These are phyloP conservation scores for Heracleum sosnowskyi DNA, from an alignment of 129 eudicot genomes.

Conservation along the genomic window DNA sequence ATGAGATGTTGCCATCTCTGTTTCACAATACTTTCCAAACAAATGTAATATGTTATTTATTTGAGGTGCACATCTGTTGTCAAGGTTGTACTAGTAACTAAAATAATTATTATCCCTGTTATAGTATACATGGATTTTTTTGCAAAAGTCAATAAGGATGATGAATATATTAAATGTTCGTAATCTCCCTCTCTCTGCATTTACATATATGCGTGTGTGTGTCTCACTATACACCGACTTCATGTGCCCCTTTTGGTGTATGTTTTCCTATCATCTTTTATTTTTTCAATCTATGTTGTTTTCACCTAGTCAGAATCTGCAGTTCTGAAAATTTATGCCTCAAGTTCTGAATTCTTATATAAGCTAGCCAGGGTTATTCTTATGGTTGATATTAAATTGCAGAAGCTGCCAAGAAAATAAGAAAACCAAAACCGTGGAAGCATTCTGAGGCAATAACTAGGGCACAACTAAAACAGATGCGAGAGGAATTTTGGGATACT, in stretches of 20 bases:
- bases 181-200: neutral
- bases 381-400: slow-evolving; percentile 8
- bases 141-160: neutral
- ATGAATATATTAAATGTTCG: neutral
- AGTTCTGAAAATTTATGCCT: neutral
- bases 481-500: slow-evolving; percentile 91
- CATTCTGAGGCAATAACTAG: slow-evolving; percentile 68
- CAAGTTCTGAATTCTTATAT: neutral
- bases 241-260: neutral
- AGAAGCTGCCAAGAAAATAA: slow-evolving; percentile 47
- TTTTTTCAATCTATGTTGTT: neutral
- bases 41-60: neutral
- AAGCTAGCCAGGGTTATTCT: neutral
- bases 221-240: neutral
- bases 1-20: neutral
- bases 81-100: neutral
- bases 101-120: neutral
- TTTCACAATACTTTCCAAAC: neutral
- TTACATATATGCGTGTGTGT: neutral
- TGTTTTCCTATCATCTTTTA: neutral
- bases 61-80: neutral
- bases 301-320: neutral
- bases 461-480: slow-evolving; percentile 65
- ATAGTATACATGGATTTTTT: neutral
- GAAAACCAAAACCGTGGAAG: slow-evolving; percentile 82